phyloP scores from a whole-genome alignment of 345 rosid species.

The Populus euphratica region DNA sequence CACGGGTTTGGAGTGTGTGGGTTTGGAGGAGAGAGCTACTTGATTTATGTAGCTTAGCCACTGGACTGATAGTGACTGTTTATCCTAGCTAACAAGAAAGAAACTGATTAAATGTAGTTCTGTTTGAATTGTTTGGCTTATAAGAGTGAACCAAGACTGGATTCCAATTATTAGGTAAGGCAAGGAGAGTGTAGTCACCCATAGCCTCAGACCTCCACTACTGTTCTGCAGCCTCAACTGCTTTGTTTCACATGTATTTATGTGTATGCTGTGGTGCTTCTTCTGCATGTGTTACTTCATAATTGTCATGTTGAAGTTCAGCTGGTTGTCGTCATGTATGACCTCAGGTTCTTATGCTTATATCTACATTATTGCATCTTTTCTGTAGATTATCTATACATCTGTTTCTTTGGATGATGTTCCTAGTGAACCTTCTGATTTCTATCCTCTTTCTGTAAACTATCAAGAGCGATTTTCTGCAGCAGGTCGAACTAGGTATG shows the following conservation, averaged over 20 bases:
- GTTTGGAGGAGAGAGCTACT: too few species aligned
- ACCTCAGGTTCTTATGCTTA: background rate
- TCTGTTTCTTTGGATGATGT: conserved; percentile 82
- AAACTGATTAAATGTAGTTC: background rate
- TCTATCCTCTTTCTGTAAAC: conserved; percentile 79
- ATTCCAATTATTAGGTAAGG: conserved; percentile 1
- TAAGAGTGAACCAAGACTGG: background rate
- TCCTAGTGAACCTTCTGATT: conserved; percentile 92
- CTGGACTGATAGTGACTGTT: background rate
- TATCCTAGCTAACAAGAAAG: background rate
- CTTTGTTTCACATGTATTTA: background rate
- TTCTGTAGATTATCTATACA: conserved; percentile 72
- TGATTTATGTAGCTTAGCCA: too few species aligned
- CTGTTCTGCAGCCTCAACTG: background rate
- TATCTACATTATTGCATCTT: background rate
- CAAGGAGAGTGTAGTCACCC: background rate
- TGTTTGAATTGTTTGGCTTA: background rate
- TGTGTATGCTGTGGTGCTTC: background rate
- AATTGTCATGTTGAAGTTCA: background rate
- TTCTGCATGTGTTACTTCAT: background rate
- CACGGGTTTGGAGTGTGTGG: too few species aligned
- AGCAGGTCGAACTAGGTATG: conserved; percentile 94
- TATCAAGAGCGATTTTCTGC: conserved; percentile 99
- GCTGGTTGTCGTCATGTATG: background rate
- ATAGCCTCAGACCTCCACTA: background rate